Evolutionary conservation across 1,139 yeast genomes (phyloP), one percentile per base, ranked within the genome.

Genomic region (Candida sp.): DNA sequence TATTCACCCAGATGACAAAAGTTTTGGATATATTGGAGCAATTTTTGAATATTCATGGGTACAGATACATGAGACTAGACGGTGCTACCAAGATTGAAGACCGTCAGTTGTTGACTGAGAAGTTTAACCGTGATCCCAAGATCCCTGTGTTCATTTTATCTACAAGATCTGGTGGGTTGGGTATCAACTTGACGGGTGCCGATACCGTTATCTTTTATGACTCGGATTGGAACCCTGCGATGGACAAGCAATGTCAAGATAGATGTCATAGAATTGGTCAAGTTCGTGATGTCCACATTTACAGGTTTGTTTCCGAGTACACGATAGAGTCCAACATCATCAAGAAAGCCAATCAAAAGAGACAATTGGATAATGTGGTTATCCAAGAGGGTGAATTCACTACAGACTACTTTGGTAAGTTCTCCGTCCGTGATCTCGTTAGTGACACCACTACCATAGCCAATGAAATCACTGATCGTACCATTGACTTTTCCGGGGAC

Each of bases 181-280:
- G 99, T 65, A 96, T 96, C 66, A 96, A 96, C 63, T 75, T 96
- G 61, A 94, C 99, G 0, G 99, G 99, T 62, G 99, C 99, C 0
- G 99, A 96, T 64, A 94, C 99, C 0, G 99, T 96, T 44, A 92
- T 96, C n/a, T 96, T 96, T 69, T 96, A 96, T 67, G 99, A 96
- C 69, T 92, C 98, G 2, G 99, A 96, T 72, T 96, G 99, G 99
- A 96, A 96, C 66, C 99, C 99, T 2, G 97, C 98, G 1, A 96
- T 96, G 98, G 99, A 96, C 69, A 91, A 92, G 65, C 99, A 96
- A 69, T 96, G 99, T 73, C 99, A 96, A 69, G 99, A 96, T 72
- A 86, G 99, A 68, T 94, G 99, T 73, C 99, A 96, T 69, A 88
- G 99, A 76, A 96, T 96, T 66, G 99, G 99, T 3, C 99, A 96